Percentiles rank a stretch among this genome's conserved stretches.
These are phyloP conservation scores for Penicillium sp. DNA, from an alignment of 2,329 filamentous ascomycete species.

Conservation along the genomic window DNA sequence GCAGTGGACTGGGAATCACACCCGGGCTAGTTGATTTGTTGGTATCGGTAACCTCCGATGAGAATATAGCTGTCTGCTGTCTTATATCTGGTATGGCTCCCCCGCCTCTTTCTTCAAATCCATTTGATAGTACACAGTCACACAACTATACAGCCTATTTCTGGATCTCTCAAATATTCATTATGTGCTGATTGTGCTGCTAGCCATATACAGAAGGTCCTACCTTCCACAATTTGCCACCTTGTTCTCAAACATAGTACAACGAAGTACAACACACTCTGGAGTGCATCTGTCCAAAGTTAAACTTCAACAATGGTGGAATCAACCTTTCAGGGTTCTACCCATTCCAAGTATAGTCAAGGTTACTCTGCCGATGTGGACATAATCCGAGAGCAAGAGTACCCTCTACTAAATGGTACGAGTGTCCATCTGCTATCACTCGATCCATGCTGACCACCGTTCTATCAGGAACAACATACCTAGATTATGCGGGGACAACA, in stretches of 20 bases:
- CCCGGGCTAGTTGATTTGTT: neutral
- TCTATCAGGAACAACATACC: constrained; percentile 66
- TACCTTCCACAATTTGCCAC: neutral
- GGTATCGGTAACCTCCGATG: constrained; percentile 24
- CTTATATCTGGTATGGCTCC: constrained; percentile 9
- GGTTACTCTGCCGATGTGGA: constrained; percentile 48
- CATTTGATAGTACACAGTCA: constrained; percentile 7
- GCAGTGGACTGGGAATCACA: neutral
- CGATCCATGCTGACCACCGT: neutral
- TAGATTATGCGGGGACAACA: constrained; percentile 96
- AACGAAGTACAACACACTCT: neutral
- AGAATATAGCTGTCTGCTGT: constrained; percentile 9
- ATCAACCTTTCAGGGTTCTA: neutral
- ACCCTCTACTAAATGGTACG: constrained; percentile 44
- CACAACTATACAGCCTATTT: constrained; percentile 8
- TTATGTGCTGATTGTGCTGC: constrained; percentile 2
- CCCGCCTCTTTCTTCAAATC: constrained; percentile 3
- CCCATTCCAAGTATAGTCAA: constrained; percentile 17
- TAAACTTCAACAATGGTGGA: neutral
- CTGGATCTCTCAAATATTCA: neutral
- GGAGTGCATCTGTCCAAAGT: neutral
- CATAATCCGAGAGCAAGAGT: constrained; percentile 46
- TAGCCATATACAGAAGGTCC: neutral
- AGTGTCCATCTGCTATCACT: neutral
- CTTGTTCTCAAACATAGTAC: neutral